Evolutionary conservation across 225 moss, liverwort and hornwort species (phyloP), one percentile per base, ranked within the genome.

Genomic region (Marchantia polymorpha): DNA sequence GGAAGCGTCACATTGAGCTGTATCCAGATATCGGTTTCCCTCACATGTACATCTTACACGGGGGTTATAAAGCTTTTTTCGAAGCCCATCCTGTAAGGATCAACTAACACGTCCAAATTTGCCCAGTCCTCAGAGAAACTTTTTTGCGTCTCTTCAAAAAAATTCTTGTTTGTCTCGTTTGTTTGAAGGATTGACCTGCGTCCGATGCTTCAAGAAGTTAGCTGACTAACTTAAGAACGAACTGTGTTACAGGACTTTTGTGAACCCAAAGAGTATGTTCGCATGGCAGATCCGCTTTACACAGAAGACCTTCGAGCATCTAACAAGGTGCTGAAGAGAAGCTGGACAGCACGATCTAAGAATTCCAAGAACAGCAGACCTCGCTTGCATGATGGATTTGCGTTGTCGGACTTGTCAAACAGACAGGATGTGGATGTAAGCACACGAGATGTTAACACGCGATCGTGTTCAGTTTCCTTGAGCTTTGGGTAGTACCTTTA

Each of bases 1-100:
- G 90, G 69, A 77, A 88, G 75, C 80, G 82, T 27, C 90, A 90
- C 81, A 86, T 90, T 81, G 88, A 86, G 54, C 82, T 86, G 10
- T 90, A 90, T 77, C 90, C 90, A 47, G 84, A 83, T n/a, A 82
- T 90, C 56, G 88, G 85, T 14, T 90, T 88, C 68, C 90, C 90
- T 22, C 84, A 90, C 55, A 90, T 90, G 90, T 90, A 86, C 53
- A 82, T 90, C 47, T 81, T 90, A 72, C 85, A 90, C 68, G 90
- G 88, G 13, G 90, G 90, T 49, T 90, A 90, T 81, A 90, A 90
- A 61, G 84, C 88, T 64, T 90, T 90, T 73, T 90, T 82, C 69
- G 84, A 86, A 70, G 31, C 75, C 29, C 79, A 90, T 73, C 71
- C 90, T 69, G 90, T 90, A 74, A 85, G 86, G 61, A 48, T 19